These are phyloP conservation scores for Ceratobasidium sp. DNA, from an alignment of 1,284 basidiomycete genomes.

Conservation along the genomic window DNA sequence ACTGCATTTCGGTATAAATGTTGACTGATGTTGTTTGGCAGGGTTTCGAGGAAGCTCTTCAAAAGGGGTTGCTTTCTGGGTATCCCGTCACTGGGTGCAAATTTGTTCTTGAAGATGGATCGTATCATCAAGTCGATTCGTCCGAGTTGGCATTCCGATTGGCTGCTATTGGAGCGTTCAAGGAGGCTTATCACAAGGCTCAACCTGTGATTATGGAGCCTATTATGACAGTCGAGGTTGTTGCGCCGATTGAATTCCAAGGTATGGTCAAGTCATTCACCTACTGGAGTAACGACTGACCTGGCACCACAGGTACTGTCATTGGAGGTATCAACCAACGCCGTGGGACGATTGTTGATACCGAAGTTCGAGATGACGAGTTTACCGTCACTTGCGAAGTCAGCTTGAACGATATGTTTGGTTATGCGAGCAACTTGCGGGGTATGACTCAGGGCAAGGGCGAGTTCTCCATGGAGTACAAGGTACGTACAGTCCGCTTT, in stretches of 20 bases:
- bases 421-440: conserved; percentile 90
- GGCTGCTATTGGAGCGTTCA: conserved; percentile 90
- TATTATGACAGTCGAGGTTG: conserved; percentile 98
- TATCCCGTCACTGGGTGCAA: conserved; percentile 88
- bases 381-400: conserved; percentile 94
- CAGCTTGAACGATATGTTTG: conserved; percentile 98
- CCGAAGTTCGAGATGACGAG: conserved; percentile 96
- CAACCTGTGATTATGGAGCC: conserved; percentile 91
- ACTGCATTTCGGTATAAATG: background rate
- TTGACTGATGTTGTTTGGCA: conserved; percentile 48
- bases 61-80: conserved; percentile 90
- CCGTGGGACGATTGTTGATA: conserved; percentile 95
- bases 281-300: too few species aligned
- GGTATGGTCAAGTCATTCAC: conserved; percentile 59
- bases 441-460: conserved; percentile 97
- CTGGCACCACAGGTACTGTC: conserved; percentile 68
- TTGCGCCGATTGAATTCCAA: conserved; percentile 97
- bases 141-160: conserved; percentile 96
- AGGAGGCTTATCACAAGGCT: conserved; percentile 85
- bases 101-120: conserved; percentile 92
- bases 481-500: conserved; percentile 57
- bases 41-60: conserved; percentile 95
- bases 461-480: conserved; percentile 69
- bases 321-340: conserved; percentile 95
- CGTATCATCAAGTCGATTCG: conserved; percentile 94